A percentile compares a stretch with the other conserved stretches of the same genome.
Conservation (phyloP, 345 rosid species). For the Populus euphratica region DNA sequence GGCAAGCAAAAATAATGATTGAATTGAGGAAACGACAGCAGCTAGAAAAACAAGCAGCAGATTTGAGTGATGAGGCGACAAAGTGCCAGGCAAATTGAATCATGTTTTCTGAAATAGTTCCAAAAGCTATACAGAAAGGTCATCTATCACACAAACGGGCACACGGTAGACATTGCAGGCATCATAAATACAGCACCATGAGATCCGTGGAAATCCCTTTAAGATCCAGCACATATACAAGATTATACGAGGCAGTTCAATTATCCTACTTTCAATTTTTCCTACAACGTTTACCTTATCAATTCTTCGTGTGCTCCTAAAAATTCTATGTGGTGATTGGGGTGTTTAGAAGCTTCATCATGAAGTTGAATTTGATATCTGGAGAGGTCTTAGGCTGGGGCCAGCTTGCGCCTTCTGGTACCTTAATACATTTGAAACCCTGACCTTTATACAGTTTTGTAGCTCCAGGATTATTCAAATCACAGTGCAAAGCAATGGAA, state of each 20-base stretch:
- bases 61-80: neutral
- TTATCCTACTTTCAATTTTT: conserved; percentile 9
- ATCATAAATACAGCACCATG: neutral
- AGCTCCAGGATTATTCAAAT: conserved; percentile 66
- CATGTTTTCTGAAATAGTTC: neutral
- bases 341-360: conserved; percentile 81
- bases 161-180: neutral
- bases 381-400: conserved; percentile 71
- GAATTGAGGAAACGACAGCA: neutral
- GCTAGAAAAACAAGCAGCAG: neutral
- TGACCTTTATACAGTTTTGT: conserved; percentile 65
- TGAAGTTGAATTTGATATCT: conserved; percentile 60
- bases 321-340: conserved; percentile 21
- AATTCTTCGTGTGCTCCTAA: neutral
- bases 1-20: neutral
- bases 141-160: neutral
- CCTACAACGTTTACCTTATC: neutral
- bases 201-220: too few relatives aligned
- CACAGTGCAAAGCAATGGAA: conserved; percentile 79
- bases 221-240: neutral
- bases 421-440: conserved; percentile 67
- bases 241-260: conserved; percentile 3
- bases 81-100: neutral
- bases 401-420: conserved; percentile 82
- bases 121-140: neutral